These are phyloP conservation scores for Kwoniella dejecticola DNA, from an alignment of 768 basidiomycete genomes.

Conservation along the genomic window DNA sequence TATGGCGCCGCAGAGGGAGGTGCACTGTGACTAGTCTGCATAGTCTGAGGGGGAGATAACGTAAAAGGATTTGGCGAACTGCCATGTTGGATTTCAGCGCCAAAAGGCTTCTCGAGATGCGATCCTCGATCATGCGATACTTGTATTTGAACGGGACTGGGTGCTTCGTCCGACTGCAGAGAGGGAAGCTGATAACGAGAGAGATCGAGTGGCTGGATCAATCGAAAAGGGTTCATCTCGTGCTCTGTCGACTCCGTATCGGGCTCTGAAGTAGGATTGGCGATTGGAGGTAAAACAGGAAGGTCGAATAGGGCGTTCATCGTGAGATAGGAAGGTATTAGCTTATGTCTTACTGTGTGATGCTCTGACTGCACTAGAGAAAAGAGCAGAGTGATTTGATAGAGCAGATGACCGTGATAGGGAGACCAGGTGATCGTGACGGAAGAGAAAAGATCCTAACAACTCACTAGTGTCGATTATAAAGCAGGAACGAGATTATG, in stretches of 20 bases:
- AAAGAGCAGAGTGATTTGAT: too few species aligned
- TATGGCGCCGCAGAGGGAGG: not conserved
- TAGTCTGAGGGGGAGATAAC: not conserved
- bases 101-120: not conserved
- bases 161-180: not conserved
- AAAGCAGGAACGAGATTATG: too few species aligned
- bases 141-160: not conserved
- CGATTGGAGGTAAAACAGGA: too few species aligned
- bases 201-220: constrained; percentile 5
- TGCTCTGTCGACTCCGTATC: not conserved
- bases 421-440: too few species aligned
- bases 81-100: not conserved
- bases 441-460: too few species aligned
- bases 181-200: constrained; percentile 3
- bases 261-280: not conserved
- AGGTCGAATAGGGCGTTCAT: not conserved
- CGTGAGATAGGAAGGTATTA: not conserved
- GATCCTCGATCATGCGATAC: not conserved
- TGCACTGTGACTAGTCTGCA: constrained; percentile 1
- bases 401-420: too few species aligned
- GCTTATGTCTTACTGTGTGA: too few species aligned
- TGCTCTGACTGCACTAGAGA: too few species aligned
- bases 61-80: not conserved
- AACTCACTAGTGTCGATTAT: too few species aligned
- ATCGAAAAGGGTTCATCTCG: not conserved